phyloP scores from a whole-genome alignment of 1,284 basidiomycete genomes.

The Pseudozyma sp. region DNA sequence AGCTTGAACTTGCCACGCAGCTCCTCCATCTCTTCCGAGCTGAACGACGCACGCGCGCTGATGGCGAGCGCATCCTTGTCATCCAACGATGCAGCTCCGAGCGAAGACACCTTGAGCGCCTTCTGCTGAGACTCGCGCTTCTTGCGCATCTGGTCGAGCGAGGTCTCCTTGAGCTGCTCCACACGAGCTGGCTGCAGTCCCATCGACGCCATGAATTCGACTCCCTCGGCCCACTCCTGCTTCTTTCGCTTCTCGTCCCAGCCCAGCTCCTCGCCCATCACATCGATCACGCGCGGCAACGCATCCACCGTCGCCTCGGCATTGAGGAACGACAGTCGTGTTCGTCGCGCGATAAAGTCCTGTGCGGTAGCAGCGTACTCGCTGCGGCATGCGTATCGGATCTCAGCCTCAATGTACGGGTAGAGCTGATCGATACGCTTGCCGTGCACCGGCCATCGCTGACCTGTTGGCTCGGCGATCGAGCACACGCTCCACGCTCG shows the following conservation, averaged over 20 bases:
- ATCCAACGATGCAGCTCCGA: constrained; percentile 40
- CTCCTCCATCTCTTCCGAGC: constrained; percentile 61
- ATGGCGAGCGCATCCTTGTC: constrained; percentile 50
- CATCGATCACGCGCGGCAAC: constrained; percentile 86
- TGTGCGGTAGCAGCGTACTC: constrained; percentile 91
- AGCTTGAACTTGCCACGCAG: constrained; percentile 56
- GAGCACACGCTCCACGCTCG: constrained; percentile 93
- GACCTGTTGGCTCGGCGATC: constrained; percentile 81
- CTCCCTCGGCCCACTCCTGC: constrained; percentile 65
- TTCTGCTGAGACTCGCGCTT: constrained; percentile 45
- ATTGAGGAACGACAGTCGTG: constrained; percentile 92
- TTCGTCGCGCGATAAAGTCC: constrained; percentile 92
- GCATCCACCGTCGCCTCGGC: constrained; percentile 85
- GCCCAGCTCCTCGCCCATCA: constrained; percentile 86
- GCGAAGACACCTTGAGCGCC: constrained; percentile 33
- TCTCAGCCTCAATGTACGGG: constrained; percentile 93
- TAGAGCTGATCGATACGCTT: constrained; percentile 80
- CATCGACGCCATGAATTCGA: constrained; percentile 69
- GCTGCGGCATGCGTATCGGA: constrained; percentile 86
- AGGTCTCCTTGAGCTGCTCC: constrained; percentile 50
- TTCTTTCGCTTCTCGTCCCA: constrained; percentile 79
- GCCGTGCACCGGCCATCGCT: constrained; percentile 87
- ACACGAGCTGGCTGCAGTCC: constrained; percentile 65
- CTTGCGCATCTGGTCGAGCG: constrained; percentile 56
- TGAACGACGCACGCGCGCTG: constrained; percentile 56